A percentile compares a stretch with the other conserved stretches of the same genome.
Evolutionary conservation across 2,329 filamentous ascomycete species (phyloP).

Genomic region (Pezicula carpinea): DNA sequence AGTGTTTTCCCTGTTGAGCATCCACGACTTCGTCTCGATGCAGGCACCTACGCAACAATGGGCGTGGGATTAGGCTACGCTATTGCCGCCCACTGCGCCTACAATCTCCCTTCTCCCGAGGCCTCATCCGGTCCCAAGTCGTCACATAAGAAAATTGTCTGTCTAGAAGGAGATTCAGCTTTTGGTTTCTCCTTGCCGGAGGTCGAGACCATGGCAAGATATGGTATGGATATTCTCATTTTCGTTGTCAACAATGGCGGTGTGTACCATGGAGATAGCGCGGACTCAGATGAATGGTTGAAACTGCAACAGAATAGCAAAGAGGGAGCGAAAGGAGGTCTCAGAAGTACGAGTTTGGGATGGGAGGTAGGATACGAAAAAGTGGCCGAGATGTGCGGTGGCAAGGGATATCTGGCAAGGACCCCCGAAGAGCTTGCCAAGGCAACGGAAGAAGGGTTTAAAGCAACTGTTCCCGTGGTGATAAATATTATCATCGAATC

Average conservation of each 20-base stretch:
- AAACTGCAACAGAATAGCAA: slow-evolving; percentile 36
- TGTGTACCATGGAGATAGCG: slow-evolving; percentile 41
- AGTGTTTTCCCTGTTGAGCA: slow-evolving; percentile 48
- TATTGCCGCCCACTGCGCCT: slow-evolving; percentile 50
- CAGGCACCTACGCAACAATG: slow-evolving; percentile 56
- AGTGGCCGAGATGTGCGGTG: slow-evolving; percentile 49
- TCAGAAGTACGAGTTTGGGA: slow-evolving; percentile 44
- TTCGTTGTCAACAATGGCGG: slow-evolving; percentile 53
- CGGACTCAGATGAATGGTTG: slow-evolving; percentile 37
- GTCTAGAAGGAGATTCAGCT: slow-evolving; percentile 50
- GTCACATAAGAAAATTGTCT: slow-evolving; percentile 46
- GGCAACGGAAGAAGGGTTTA: slow-evolving; percentile 46
- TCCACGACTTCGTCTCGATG: slow-evolving; percentile 51
- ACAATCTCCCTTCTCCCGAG: slow-evolving; percentile 39
- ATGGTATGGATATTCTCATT: slow-evolving; percentile 48
- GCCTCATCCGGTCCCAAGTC: slow-evolving; percentile 23
- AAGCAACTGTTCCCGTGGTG: slow-evolving; percentile 41
- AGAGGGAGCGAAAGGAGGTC: slow-evolving; percentile 27
- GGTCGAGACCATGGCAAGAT: slow-evolving; percentile 51
- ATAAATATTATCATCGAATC: slow-evolving; percentile 53
- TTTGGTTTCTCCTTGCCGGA: slow-evolving; percentile 52
- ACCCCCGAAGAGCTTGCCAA: slow-evolving; percentile 45
- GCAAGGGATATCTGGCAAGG: slow-evolving; percentile 45
- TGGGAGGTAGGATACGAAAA: slow-evolving; percentile 52
- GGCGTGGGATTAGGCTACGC: slow-evolving; percentile 53